Evolutionary conservation across 2,329 filamentous ascomycete genomes (phyloP).

Genomic region (Coniochaeta sp.): DNA sequence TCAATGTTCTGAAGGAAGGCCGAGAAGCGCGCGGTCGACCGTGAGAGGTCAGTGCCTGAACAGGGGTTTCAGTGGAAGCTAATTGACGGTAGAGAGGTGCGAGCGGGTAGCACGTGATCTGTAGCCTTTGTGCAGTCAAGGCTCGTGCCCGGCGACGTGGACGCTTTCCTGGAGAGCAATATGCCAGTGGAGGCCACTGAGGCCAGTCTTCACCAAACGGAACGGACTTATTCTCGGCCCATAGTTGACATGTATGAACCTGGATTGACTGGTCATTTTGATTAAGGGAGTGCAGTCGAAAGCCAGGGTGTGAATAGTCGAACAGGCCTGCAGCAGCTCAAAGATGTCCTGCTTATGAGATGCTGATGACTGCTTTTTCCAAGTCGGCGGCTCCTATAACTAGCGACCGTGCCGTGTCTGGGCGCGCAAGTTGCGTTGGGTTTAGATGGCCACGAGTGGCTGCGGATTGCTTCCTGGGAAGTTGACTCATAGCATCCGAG

Average conservation of each 20-base stretch:
- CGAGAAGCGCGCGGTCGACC: no score
- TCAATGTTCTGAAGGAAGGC: no score
- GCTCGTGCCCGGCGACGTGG: background rate
- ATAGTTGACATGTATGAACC: slow-evolving; percentile 2
- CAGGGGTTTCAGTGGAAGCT: no score
- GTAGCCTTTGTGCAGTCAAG: background rate
- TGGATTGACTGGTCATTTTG: slow-evolving; percentile 5
- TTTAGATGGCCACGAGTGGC: background rate
- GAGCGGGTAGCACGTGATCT: background rate
- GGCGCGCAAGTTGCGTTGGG: slow-evolving; percentile 2
- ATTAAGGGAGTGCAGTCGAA: slow-evolving; percentile 3
- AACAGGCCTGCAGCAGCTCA: background rate
- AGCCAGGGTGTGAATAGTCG: background rate
- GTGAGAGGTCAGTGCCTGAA: no score
- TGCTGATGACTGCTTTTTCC: slow-evolving; percentile 13
- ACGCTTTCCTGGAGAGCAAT: background rate
- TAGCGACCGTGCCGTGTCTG: slow-evolving; percentile 13
- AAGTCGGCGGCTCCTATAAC: background rate
- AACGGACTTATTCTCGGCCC: slow-evolving; percentile 11
- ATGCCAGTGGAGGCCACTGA: no score
- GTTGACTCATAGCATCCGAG: slow-evolving; percentile 7
- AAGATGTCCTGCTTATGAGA: slow-evolving; percentile 14
- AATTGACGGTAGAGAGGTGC: no score
- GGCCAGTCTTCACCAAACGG: slow-evolving; percentile 1
- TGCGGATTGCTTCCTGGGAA: background rate